Conservation (phyloP, 1,284 basidiomycete genomes). For the Taiwanofungus camphoratus region DNA sequence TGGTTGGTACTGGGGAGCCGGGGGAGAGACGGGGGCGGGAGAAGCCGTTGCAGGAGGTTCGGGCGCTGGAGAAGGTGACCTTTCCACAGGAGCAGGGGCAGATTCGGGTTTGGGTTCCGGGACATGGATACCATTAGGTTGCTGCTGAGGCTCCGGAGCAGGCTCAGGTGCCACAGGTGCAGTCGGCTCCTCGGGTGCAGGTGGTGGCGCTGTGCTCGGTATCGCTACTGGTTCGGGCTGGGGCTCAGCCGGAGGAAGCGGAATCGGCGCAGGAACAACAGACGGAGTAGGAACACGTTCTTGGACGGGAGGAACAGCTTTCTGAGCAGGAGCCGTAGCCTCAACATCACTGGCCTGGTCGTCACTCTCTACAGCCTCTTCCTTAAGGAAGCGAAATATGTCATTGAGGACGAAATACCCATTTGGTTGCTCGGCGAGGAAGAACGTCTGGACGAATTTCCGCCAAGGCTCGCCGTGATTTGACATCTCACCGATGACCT, state of each 20-base stretch:
- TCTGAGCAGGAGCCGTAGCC: slow-evolving; percentile 17
- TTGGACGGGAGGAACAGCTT: slow-evolving; percentile 16
- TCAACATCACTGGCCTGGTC: slow-evolving; percentile 49
- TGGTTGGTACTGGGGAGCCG: slow-evolving; percentile 40
- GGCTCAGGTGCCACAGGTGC: slow-evolving; percentile 26
- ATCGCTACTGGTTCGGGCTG: slow-evolving; percentile 26
- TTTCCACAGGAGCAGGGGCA: slow-evolving; percentile 26
- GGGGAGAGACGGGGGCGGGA: slow-evolving; percentile 26
- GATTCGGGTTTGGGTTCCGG: slow-evolving; percentile 31
- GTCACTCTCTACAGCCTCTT: slow-evolving; percentile 82
- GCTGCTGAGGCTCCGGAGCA: slow-evolving; percentile 23
- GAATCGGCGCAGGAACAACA: slow-evolving; percentile 26
- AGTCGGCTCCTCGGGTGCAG: slow-evolving; percentile 26
- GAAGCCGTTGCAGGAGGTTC: slow-evolving; percentile 27
- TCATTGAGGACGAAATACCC: slow-evolving; percentile 99
- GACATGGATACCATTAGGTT: slow-evolving; percentile 19
- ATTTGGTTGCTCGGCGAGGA: slow-evolving; percentile 98
- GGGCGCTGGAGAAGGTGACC: slow-evolving; percentile 31
- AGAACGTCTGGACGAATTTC: slow-evolving; percentile 99
- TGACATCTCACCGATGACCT: slow-evolving; percentile 98
- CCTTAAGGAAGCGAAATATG: slow-evolving; percentile 99
- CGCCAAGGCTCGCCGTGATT: slow-evolving; percentile 90
- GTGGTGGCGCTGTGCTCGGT: slow-evolving; percentile 27
- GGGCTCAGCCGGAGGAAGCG: slow-evolving; percentile 24
- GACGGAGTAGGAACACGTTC: slow-evolving; percentile 19